Conservation (phyloP, 2,329 filamentous ascomycete genomes). For the Fusarium sp. region DNA sequence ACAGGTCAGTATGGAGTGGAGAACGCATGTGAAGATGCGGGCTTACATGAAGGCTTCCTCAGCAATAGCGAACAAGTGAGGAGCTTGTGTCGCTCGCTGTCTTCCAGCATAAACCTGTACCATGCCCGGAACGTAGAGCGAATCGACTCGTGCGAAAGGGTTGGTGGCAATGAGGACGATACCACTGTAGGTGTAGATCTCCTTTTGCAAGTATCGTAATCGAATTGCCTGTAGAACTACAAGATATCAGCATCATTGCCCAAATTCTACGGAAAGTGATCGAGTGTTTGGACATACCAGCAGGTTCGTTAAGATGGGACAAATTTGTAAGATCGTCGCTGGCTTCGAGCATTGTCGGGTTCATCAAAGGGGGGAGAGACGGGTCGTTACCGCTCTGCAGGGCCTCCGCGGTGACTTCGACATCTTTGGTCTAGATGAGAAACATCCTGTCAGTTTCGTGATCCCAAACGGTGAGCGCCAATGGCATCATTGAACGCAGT, state of each 20-base stretch:
- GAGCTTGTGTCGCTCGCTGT: conserved; percentile 94
- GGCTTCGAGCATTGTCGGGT: conserved; percentile 96
- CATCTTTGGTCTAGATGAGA: conserved; percentile 70
- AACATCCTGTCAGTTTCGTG: conserved; percentile 25
- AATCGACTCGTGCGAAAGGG: conserved; percentile 96
- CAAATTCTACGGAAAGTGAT: neutral
- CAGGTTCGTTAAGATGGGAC: conserved; percentile 97
- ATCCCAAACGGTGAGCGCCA: neutral
- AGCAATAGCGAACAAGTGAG: conserved; percentile 97
- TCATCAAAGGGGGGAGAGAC: conserved; percentile 92
- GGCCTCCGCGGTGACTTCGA: conserved; percentile 81
- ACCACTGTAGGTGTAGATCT: conserved; percentile 99
- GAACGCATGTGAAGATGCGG: neutral
- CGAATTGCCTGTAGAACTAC: conserved; percentile 96
- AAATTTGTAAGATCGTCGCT: conserved; percentile 98
- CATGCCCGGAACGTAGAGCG: conserved; percentile 98
- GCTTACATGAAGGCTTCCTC: conserved; percentile 95
- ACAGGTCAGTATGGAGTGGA: conserved; percentile 51
- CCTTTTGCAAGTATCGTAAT: conserved; percentile 96
- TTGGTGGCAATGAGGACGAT: conserved; percentile 99
- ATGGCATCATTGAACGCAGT: neutral
- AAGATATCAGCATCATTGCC: conserved; percentile 37
- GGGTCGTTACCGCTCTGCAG: conserved; percentile 82
- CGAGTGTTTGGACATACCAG: conserved; percentile 69
- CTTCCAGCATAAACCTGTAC: conserved; percentile 99